Conservation (phyloP, 805 yeast species). For the Saturnispora gosingensis region DNA sequence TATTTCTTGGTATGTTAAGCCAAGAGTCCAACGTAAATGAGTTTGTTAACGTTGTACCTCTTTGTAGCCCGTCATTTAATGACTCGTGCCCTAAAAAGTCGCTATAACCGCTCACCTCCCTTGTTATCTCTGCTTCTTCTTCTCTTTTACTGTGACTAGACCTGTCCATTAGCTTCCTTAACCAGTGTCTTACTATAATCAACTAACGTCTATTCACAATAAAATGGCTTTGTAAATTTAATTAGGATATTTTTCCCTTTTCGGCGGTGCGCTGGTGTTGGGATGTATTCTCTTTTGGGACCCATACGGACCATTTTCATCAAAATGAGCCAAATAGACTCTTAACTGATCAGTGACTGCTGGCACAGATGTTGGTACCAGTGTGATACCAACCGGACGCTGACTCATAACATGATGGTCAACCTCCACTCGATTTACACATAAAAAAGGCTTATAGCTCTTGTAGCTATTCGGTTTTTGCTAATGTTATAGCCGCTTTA, state of each 20-base stretch:
- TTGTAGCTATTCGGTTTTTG: neutral
- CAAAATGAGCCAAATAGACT: neutral
- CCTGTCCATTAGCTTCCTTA: neutral
- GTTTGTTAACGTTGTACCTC: neutral
- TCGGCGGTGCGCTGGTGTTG: neutral
- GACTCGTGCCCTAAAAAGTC: neutral
- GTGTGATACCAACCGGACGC: too few relatives aligned
- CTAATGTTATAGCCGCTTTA: neutral
- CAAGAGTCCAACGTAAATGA: constrained; percentile 4
- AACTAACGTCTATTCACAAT: neutral
- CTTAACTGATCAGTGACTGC: neutral
- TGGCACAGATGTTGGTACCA: neutral
- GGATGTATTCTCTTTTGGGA: neutral
- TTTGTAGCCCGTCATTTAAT: neutral
- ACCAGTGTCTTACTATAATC: neutral
- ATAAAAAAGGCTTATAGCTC: neutral
- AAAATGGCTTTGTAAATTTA: neutral
- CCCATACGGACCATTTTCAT: neutral
- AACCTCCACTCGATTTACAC: too few relatives aligned
- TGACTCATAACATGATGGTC: too few relatives aligned
- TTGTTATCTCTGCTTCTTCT: neutral
- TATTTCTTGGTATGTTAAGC: constrained; percentile 1
- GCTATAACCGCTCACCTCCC: neutral
- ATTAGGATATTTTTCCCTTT: neutral
- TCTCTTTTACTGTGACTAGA: neutral